phyloP scores from a whole-genome alignment of 169 alveolate genomes.

The Babesia sp. region DNA sequence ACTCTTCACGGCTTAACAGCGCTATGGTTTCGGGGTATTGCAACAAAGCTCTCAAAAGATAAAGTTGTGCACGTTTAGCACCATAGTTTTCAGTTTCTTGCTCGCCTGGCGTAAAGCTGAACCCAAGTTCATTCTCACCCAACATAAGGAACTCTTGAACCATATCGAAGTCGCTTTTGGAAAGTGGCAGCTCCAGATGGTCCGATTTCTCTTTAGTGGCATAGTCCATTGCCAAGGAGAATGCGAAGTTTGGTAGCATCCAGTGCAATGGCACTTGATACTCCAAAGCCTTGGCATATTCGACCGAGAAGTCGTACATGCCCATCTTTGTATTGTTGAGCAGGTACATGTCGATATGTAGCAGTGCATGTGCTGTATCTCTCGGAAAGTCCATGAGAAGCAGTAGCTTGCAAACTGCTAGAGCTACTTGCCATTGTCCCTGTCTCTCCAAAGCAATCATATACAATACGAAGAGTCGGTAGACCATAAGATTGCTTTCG shows the following conservation, averaged over 20 bases:
- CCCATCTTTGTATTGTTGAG: conserved; percentile 6
- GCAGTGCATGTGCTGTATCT: conserved; percentile 50
- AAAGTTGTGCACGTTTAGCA: conserved; percentile 15
- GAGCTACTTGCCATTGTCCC: conserved; percentile 43
- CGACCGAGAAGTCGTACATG: conserved; percentile 6
- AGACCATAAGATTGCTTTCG: conserved; percentile 25
- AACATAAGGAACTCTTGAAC: conserved; percentile 15
- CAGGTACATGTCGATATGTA: conserved; percentile 55
- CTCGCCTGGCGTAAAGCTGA: conserved; percentile 2
- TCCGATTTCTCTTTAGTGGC: background rate
- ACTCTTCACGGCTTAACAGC: conserved; percentile 14
- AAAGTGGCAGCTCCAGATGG: background rate
- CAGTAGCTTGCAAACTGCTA: conserved; percentile 59
- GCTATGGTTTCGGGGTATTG: conserved; percentile 37
- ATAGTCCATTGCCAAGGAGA: conserved; percentile 48
- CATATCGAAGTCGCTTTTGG: conserved; percentile 7
- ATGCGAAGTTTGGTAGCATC: conserved; percentile 61
- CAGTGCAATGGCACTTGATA: conserved; percentile 24
- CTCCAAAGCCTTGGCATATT: conserved; percentile 7
- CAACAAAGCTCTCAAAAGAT: conserved; percentile 36
- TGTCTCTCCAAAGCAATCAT: conserved; percentile 64
- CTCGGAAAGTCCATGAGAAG: conserved; percentile 56
- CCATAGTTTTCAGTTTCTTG: conserved; percentile 16
- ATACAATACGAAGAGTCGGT: conserved; percentile 49
- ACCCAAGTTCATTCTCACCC: conserved; percentile 34